A percentile compares a stretch with the other conserved stretches of the same genome.
Evolutionary conservation across 2,329 filamentous ascomycete species (phyloP).

Genomic region (Aspergillus sergii): DNA sequence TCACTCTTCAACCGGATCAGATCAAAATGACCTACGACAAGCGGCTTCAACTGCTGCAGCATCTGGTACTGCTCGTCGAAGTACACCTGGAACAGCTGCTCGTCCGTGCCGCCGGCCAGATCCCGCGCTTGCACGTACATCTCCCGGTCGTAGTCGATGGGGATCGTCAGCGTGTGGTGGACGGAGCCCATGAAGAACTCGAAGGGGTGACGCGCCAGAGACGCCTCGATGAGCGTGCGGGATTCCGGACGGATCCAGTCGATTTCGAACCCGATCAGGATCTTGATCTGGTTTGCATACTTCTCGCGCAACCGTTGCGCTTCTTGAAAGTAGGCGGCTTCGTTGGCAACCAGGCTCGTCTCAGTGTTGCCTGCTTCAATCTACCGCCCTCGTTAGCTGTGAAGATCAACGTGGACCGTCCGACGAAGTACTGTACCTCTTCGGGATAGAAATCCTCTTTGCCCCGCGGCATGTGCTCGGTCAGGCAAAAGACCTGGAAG

Average conservation of each 20-base stretch:
- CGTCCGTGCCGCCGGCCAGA: constrained; percentile 64
- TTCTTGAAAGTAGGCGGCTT: constrained; percentile 70
- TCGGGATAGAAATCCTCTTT: constrained; percentile 86
- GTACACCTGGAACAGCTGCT: constrained; percentile 77
- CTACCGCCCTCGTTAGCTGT: constrained; percentile 17
- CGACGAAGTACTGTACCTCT: constrained; percentile 65
- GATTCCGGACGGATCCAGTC: constrained; percentile 83
- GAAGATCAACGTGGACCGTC: neutral
- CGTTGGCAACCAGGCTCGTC: constrained; percentile 48
- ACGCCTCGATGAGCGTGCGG: constrained; percentile 60
- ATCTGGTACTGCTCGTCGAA: constrained; percentile 87
- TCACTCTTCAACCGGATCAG: constrained; percentile 79
- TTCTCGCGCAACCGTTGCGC: constrained; percentile 70
- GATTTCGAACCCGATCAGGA: constrained; percentile 88
- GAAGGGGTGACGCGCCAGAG: constrained; percentile 64
- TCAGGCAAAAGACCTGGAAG: constrained; percentile 83
- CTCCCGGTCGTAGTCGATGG: constrained; percentile 80
- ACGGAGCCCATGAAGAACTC: constrained; percentile 94
- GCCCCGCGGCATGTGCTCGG: constrained; percentile 91
- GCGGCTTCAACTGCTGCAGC: constrained; percentile 71
- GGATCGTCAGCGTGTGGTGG: constrained; percentile 83
- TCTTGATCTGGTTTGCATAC: constrained; percentile 71
- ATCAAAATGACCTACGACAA: constrained; percentile 91
- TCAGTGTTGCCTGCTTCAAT: constrained; percentile 37
- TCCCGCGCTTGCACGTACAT: constrained; percentile 68